phyloP scores from a whole-genome alignment of 1,284 basidiomycete species.

The Moesziomyces parantarcticus region DNA sequence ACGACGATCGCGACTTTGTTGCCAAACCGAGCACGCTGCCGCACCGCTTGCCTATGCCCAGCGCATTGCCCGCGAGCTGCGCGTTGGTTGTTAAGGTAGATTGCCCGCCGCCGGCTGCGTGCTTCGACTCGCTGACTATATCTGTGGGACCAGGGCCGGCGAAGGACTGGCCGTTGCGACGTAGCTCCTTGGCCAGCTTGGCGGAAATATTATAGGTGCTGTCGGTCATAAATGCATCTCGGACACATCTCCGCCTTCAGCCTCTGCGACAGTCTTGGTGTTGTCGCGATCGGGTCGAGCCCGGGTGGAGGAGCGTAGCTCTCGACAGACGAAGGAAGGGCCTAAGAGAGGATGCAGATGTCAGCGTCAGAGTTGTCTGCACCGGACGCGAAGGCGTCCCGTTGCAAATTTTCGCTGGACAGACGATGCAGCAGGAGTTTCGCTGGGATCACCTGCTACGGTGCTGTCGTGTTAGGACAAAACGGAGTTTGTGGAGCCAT shows the following conservation, averaged over 20 bases:
- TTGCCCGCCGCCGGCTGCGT: slow-evolving; percentile 1
- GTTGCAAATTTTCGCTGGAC: background rate
- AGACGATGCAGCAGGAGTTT: slow-evolving; percentile 2
- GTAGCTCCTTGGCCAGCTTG: slow-evolving; percentile 31
- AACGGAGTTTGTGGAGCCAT: slow-evolving; percentile 54
- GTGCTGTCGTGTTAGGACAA: slow-evolving; percentile 40
- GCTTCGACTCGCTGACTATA: background rate
- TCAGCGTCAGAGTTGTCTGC: slow-evolving; percentile 37
- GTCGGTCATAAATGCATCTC: slow-evolving; percentile 52
- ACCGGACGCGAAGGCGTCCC: slow-evolving; percentile 24
- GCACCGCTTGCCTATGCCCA: slow-evolving; percentile 54
- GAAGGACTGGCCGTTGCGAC: slow-evolving; percentile 21
- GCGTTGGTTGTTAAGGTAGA: slow-evolving; percentile 14
- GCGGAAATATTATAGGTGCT: slow-evolving; percentile 35
- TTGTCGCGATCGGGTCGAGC: slow-evolving; percentile 12
- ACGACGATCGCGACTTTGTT: slow-evolving; percentile 79
- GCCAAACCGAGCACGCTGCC: slow-evolving; percentile 74
- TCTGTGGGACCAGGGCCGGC: slow-evolving; percentile 2
- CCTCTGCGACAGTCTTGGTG: slow-evolving; percentile 45
- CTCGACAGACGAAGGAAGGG: slow-evolving; percentile 12
- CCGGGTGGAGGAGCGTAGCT: slow-evolving; percentile 16
- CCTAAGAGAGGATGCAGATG: slow-evolving; percentile 34
- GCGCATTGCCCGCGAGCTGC: slow-evolving; percentile 30
- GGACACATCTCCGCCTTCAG: slow-evolving; percentile 43
- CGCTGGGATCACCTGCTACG: background rate